phyloP scores from a whole-genome alignment of 2,329 filamentous ascomycete genomes.

The Epichloe bromicola region DNA sequence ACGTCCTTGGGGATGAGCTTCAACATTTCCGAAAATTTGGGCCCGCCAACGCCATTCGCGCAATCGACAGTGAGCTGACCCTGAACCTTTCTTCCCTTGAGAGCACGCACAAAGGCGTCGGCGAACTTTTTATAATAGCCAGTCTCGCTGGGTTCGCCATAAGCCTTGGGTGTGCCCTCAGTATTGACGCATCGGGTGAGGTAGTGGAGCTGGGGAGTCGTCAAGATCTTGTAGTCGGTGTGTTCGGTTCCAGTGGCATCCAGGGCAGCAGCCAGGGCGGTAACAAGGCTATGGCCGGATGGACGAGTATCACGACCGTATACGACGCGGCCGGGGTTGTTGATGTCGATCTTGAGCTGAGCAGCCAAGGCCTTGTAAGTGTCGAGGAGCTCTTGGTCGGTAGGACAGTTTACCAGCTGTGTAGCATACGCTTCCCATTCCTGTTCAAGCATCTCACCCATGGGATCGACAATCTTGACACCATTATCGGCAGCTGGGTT shows the following conservation, averaged over 20 bases:
- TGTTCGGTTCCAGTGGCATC: slow-evolving; percentile 61
- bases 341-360: slow-evolving; percentile 62
- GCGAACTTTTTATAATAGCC: slow-evolving; percentile 93
- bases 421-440: slow-evolving; percentile 90
- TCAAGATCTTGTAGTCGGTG: slow-evolving; percentile 80
- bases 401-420: slow-evolving; percentile 70
- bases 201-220: slow-evolving; percentile 97
- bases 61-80: slow-evolving; percentile 80
- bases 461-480: slow-evolving; percentile 90
- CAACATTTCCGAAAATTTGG: slow-evolving; percentile 75
- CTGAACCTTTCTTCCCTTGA: slow-evolving; percentile 61
- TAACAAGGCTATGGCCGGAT: slow-evolving; percentile 73
- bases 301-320: slow-evolving; percentile 88
- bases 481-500: slow-evolving; percentile 85
- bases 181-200: slow-evolving; percentile 91
- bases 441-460: slow-evolving; percentile 95
- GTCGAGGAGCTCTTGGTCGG: slow-evolving; percentile 60
- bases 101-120: slow-evolving; percentile 70
- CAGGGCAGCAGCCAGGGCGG: slow-evolving; percentile 66
- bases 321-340: slow-evolving; percentile 63
- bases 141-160: slow-evolving; percentile 76
- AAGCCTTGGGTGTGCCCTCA: slow-evolving; percentile 71
- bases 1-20: slow-evolving; percentile 64
- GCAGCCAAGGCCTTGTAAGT: slow-evolving; percentile 65
- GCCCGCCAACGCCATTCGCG: slow-evolving; percentile 91